phyloP scores from a whole-genome alignment of 768 basidiomycete species.

The Xerocomellus dryophilus region DNA sequence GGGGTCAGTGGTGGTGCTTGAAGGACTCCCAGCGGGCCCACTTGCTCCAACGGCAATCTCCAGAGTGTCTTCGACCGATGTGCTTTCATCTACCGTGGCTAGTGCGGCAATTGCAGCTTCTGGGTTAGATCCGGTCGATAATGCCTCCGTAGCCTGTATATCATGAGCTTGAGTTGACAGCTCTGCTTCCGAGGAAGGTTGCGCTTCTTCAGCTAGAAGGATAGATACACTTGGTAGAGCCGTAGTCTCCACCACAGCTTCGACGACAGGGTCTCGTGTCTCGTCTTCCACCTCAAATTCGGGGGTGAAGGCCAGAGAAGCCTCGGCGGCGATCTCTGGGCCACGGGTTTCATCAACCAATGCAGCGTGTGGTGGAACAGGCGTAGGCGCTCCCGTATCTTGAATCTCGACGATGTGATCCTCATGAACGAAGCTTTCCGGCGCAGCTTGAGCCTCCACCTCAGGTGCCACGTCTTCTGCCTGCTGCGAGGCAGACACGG shows the following conservation, averaged over 20 bases:
- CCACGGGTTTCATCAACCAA: conserved; percentile 8
- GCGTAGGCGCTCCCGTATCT: background rate
- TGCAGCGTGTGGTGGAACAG: background rate
- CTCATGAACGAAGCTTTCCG: background rate
- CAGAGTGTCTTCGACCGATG: background rate
- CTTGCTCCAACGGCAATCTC: background rate
- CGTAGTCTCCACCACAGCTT: background rate
- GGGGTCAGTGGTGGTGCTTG: background rate
- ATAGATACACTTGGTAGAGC: background rate
- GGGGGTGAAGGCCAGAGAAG: background rate
- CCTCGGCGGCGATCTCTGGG: background rate
- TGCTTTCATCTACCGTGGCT: background rate
- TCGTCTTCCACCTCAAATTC: background rate
- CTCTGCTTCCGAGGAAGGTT: conserved; percentile 1
- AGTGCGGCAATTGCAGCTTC: conserved; percentile 2
- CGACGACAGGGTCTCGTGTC: background rate
- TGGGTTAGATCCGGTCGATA: background rate
- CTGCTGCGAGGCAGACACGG: background rate
- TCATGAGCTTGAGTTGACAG: conserved; percentile 1
- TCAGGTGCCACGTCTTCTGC: background rate
- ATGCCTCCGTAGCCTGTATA: background rate
- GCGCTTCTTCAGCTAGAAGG: background rate
- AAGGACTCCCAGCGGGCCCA: background rate
- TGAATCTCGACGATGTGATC: background rate
- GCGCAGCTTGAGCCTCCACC: conserved; percentile 4